A percentile compares a stretch with the other conserved stretches of the same genome.
Conservation (phyloP, 257 asterid genomes). For the Jacaranda mimosifolia region DNA sequence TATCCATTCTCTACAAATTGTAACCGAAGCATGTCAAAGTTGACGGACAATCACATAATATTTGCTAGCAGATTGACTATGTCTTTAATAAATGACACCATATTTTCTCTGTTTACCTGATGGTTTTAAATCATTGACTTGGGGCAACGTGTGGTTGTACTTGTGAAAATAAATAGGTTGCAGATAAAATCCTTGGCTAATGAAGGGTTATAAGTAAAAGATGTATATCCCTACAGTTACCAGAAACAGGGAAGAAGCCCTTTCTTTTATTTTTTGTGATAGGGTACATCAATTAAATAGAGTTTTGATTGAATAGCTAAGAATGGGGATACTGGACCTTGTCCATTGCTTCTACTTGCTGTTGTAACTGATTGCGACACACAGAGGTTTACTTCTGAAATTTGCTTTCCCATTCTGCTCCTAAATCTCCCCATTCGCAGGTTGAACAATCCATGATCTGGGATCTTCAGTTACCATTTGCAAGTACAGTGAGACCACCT, state of each 20-base stretch:
- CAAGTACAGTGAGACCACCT: conserved; percentile 66
- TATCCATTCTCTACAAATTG: neutral
- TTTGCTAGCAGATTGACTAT: neutral
- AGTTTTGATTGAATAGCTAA: no score
- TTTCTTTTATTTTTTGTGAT: no score
- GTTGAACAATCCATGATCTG: conserved; percentile 60
- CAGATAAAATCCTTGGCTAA: neutral
- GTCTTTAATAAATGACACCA: no score
- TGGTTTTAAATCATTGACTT: conserved; percentile 8
- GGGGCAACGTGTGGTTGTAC: neutral
- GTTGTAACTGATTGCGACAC: no score
- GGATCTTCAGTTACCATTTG: conserved; percentile 74
- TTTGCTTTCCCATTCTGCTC: neutral
- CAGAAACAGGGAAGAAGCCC: no score
- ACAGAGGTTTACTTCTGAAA: neutral
- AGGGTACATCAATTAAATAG: no score
- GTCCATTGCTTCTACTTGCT: no score
- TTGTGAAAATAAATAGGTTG: neutral
- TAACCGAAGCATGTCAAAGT: neutral
- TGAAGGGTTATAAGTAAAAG: no score
- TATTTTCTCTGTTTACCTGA: neutral
- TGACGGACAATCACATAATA: neutral
- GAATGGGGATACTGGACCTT: no score
- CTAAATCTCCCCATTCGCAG: conserved; percentile 48
- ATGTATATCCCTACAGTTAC: no score